phyloP scores from a whole-genome alignment of 805 yeast genomes.

The Lipomyces kockii region DNA sequence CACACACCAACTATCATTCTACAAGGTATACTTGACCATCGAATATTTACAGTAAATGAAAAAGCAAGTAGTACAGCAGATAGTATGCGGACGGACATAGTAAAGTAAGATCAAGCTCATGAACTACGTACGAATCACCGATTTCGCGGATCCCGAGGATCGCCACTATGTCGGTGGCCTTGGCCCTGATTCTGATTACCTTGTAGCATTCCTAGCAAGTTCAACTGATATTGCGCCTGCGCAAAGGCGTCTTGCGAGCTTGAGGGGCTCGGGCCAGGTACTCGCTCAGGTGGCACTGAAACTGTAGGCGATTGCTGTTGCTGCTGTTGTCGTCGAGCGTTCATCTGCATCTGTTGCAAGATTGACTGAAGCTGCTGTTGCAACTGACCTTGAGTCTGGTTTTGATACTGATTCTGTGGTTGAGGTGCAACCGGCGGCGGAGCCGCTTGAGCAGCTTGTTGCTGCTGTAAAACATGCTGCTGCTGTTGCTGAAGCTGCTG shows the following conservation, averaged over 20 bases:
- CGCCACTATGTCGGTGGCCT: conserved; percentile 8
- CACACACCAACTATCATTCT: not conserved
- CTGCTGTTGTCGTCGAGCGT: conserved; percentile 11
- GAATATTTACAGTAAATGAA: not conserved
- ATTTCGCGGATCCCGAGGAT: conserved; percentile 7
- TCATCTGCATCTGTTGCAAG: conserved; percentile 27
- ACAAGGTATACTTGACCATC: not conserved
- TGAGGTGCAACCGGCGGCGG: conserved; percentile 19
- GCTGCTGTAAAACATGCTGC: conserved; percentile 18
- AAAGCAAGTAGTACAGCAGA: not conserved
- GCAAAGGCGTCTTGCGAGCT: conserved; percentile 20
- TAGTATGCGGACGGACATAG: not conserved
- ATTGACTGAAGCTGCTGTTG: conserved; percentile 31
- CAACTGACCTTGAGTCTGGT: conserved; percentile 25
- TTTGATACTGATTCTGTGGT: conserved; percentile 16
- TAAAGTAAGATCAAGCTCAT: not conserved
- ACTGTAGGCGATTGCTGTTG: conserved; percentile 10
- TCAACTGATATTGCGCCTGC: conserved; percentile 32
- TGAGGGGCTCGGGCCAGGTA: conserved; percentile 2
- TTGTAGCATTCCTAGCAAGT: conserved; percentile 25
- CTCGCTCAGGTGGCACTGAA: not conserved
- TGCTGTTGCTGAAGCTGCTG: conserved; percentile 24
- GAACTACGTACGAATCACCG: not conserved
- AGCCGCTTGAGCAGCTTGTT: conserved; percentile 10
- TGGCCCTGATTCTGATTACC: conserved; percentile 13